Conservation (phyloP, 2,329 filamentous ascomycete species). For the Gnomoniopsis sp. region DNA sequence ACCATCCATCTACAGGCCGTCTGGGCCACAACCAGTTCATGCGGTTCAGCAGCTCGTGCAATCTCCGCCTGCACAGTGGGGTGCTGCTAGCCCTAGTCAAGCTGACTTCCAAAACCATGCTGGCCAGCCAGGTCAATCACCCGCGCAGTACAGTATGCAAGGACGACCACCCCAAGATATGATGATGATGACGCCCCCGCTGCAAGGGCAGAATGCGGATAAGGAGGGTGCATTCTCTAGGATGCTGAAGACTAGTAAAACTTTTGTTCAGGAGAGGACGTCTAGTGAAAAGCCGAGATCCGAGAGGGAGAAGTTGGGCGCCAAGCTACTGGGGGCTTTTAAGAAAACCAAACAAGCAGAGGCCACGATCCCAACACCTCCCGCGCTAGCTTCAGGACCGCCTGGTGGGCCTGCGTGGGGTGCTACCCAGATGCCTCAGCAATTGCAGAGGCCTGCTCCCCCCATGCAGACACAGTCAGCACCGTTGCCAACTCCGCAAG, state of each 20-base stretch:
- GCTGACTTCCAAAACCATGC: not conserved
- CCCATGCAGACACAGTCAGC: not conserved
- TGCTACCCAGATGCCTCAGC: not conserved
- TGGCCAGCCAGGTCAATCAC: constrained; percentile 5
- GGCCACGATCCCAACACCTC: constrained; percentile 12
- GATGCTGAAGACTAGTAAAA: constrained; percentile 19
- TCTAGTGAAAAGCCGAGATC: constrained; percentile 21
- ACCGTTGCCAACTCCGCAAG: not conserved
- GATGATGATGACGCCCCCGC: constrained; percentile 11
- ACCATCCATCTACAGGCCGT: constrained; percentile 16
- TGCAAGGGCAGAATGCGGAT: constrained; percentile 13
- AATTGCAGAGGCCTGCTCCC: constrained; percentile 2
- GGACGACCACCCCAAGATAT: constrained; percentile 6
- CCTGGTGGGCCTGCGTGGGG: constrained; percentile 24
- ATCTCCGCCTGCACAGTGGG: constrained; percentile 9
- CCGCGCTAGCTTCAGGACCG: constrained; percentile 3
- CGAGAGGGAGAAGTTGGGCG: constrained; percentile 23
- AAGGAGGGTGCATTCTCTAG: constrained; percentile 19
- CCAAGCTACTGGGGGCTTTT: constrained; percentile 24
- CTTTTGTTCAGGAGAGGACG: constrained; percentile 17
- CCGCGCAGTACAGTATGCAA: not conserved
- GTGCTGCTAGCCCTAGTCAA: not conserved
- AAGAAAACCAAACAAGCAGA: constrained; percentile 23
- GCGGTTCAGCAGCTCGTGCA: constrained; percentile 10
- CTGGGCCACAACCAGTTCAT: constrained; percentile 5